Evolutionary conservation across 73 alveolate species (phyloP).

Genomic region (Effrenium voratum): DNA sequence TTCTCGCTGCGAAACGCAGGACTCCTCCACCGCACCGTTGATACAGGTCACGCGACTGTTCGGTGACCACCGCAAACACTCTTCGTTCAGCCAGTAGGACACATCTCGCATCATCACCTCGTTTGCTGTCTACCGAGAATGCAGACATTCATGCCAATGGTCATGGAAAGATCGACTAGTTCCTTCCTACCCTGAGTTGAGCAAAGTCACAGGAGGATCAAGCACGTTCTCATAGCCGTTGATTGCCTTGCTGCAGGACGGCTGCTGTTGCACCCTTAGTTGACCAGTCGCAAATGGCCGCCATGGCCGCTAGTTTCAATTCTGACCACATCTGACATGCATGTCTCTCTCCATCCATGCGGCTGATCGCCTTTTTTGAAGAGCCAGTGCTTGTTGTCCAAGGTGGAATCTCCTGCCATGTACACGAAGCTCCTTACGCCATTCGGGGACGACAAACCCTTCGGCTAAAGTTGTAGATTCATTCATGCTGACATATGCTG

Average conservation of each 20-base stretch:
- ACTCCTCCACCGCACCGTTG: slow-evolving; percentile 86
- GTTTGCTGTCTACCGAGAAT: too few species aligned
- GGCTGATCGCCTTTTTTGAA: not conserved
- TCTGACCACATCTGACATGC: not conserved
- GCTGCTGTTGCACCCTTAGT: not conserved
- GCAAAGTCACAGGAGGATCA: slow-evolving; percentile 1
- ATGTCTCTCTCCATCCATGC: not conserved
- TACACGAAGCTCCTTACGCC: not conserved
- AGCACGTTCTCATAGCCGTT: not conserved
- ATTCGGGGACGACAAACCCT: too few species aligned
- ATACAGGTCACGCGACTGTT: slow-evolving; percentile 7
- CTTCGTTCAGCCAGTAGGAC: slow-evolving; percentile 30
- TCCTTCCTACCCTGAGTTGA: too few species aligned
- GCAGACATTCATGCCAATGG: too few species aligned
- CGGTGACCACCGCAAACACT: not conserved
- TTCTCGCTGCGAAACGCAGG: slow-evolving; percentile 68
- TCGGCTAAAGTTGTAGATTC: too few species aligned
- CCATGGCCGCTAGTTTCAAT: not conserved
- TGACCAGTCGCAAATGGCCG: not conserved
- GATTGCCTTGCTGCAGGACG: not conserved
- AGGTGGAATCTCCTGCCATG: slow-evolving; percentile 65
- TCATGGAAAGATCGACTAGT: too few species aligned
- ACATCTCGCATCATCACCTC: slow-evolving; percentile 61
- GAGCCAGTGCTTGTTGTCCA: slow-evolving; percentile 89
- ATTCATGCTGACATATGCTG: too few species aligned